phyloP scores from a whole-genome alignment of 139 green algal species.

The Picochlorum sp. region DNA sequence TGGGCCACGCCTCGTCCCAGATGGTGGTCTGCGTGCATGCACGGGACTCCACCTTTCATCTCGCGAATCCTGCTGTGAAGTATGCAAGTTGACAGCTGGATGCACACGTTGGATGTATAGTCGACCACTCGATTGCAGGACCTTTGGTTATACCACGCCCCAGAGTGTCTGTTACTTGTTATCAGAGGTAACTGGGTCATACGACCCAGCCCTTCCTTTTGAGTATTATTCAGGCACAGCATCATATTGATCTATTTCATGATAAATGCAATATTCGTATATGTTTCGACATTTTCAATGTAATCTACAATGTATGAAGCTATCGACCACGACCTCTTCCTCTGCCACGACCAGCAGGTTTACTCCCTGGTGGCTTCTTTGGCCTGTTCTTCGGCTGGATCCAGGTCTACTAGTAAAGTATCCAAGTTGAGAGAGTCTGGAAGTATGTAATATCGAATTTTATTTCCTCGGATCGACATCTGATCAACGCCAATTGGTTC shows the following conservation, averaged over 20 bases:
- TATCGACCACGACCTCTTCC: constrained; percentile 18
- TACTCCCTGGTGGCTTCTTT: constrained; percentile 42
- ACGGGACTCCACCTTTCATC: background rate
- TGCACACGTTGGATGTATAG: constrained; percentile 8
- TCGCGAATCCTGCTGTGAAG: background rate
- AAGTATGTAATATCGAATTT: constrained; percentile 92
- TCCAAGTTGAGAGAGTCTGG: constrained; percentile 97
- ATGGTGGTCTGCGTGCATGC: constrained; percentile 8
- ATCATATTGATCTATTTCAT: background rate
- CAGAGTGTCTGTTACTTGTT: constrained; percentile 9
- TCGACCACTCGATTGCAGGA: constrained; percentile 7
- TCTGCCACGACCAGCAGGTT: constrained; percentile 15
- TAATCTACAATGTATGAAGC: background rate
- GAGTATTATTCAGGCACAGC: background rate
- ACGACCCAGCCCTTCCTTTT: background rate
- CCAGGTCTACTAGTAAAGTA: constrained; percentile 94
- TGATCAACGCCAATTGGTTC: constrained; percentile 80
- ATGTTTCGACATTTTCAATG: background rate
- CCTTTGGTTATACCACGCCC: background rate
- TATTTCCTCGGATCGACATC: constrained; percentile 51
- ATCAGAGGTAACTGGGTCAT: background rate
- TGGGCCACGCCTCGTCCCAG: background rate
- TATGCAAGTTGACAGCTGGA: background rate
- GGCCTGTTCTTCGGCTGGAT: constrained; percentile 85
- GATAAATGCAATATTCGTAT: background rate